Evolutionary conservation across 495 filamentous ascomycete species (phyloP), one percentile per base, ranked within the genome.

Genomic region (Amniculicola lignicola): DNA sequence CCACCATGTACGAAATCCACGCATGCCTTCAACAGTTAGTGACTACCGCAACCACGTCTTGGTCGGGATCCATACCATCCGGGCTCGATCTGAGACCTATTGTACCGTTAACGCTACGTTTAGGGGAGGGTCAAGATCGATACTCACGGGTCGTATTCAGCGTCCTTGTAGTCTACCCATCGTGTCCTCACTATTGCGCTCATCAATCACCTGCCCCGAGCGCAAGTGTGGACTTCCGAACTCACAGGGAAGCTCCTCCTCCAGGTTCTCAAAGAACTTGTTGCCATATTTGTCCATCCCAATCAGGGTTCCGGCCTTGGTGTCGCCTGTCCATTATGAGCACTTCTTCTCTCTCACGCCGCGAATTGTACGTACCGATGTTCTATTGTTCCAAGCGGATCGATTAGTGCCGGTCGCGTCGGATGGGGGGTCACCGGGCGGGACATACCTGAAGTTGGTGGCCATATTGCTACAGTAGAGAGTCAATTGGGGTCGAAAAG

Each of bases 101-200:
- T 33, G 7, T 7, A 7, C 29, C 15, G 14, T 16, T n/a, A n/a
- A n/a, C n/a, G n/a, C n/a, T n/a, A 42, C 6, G 24, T 27, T 16
- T 16, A 21, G 23, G 42, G 49, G 3, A 21, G 22, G 28, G 18
- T 18, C 10, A 3, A n/a, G 19, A 1, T 3, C 39, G 4, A 29
- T 15, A 63, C 81, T 56, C 79, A 91, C 79, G 93, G 75, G 62
- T 96, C 88, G 66, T 77, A 92, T 78, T 96, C 89, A 57, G 85
- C 75, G 65, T 86, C 78, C 75, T 87, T 90, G 79, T 91, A 97
- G 73, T 97, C 93, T 42, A 98, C 88, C 93, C 94, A 97, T 79
- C 94, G 83, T 64, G 93, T 97, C 52, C 94, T 85, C 64, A 97
- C 91, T 97, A 59, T 23, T 5, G 10, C n/a, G n/a, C n/a, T n/a